Evolutionary conservation across 192 early-diverging fungal species (phyloP).

Genomic region (Chytriomyces sp.): DNA sequence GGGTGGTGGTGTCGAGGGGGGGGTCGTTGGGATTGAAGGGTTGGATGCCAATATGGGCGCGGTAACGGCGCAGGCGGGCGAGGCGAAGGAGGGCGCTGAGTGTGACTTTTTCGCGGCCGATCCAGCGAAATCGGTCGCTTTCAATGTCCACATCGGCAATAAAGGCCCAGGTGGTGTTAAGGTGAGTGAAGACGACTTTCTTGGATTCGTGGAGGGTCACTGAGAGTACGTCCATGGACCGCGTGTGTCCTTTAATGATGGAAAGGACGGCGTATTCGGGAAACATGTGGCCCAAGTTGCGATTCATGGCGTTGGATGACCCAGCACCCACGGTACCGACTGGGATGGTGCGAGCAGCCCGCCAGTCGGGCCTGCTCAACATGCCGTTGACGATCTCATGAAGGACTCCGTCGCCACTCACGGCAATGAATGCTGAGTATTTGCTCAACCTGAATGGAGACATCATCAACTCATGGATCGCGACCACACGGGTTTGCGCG

Average conservation of each 20-base stretch:
- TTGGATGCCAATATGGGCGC: constrained; percentile 58
- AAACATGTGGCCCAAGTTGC: constrained; percentile 32
- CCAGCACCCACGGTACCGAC: constrained; percentile 60
- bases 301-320: constrained; percentile 44
- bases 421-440: constrained; percentile 62
- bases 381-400: constrained; percentile 81
- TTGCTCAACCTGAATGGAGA: too few relatives aligned
- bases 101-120: constrained; percentile 38
- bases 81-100: constrained; percentile 53
- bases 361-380: constrained; percentile 66
- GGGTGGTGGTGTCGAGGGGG: constrained; percentile 5
- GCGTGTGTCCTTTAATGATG: constrained; percentile 39
- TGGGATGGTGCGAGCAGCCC: constrained; percentile 54
- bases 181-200: constrained; percentile 43
- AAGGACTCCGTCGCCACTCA: constrained; percentile 80
- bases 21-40: constrained; percentile 33
- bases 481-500: too few relatives aligned
- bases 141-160: constrained; percentile 55
- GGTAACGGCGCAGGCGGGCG: constrained; percentile 58
- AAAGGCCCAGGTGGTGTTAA: constrained; percentile 40
- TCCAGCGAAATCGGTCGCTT: constrained; percentile 44
- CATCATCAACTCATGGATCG: too few relatives aligned
- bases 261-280: constrained; percentile 37
- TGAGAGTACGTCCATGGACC: constrained; percentile 45
- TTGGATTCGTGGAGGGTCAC: constrained; percentile 30